Evolutionary conservation across 2,329 filamentous ascomycete species (phyloP).

Genomic region (Cladosporium cucumerinum): DNA sequence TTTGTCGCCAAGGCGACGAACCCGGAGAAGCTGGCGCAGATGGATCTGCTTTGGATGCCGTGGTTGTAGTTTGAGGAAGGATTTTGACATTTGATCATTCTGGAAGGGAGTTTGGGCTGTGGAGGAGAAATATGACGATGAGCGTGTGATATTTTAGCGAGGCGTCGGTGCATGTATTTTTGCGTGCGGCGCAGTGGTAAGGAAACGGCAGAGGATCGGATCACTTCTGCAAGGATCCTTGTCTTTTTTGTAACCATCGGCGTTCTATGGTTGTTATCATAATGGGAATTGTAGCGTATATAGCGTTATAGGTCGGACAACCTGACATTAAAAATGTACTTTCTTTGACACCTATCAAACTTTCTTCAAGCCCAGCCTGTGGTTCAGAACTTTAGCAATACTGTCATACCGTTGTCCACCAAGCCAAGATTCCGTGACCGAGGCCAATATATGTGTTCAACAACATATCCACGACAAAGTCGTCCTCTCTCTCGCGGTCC

Average conservation of each 20-base stretch:
- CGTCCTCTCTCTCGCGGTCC: too few relatives aligned
- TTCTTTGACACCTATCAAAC: background rate
- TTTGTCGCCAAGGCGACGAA: constrained; percentile 89
- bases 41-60: constrained; percentile 95
- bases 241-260: background rate
- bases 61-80: constrained; percentile 60
- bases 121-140: background rate
- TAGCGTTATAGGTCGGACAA: background rate
- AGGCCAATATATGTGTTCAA: too few relatives aligned
- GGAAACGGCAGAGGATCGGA: background rate
- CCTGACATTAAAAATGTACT: background rate
- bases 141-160: background rate
- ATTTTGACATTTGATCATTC: background rate
- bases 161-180: background rate
- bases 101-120: background rate
- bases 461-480: too few relatives aligned
- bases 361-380: background rate
- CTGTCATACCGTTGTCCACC: background rate
- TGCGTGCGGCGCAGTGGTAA: background rate
- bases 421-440: background rate
- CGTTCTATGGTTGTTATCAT: background rate
- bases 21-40: constrained; percentile 80
- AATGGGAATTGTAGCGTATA: constrained; percentile 5
- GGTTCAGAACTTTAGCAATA: background rate
- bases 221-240: background rate